Evolutionary conservation across 2,329 filamentous ascomycete species (phyloP), one percentile per base, ranked within the genome.

Genomic region (Monosporascus sp.): DNA sequence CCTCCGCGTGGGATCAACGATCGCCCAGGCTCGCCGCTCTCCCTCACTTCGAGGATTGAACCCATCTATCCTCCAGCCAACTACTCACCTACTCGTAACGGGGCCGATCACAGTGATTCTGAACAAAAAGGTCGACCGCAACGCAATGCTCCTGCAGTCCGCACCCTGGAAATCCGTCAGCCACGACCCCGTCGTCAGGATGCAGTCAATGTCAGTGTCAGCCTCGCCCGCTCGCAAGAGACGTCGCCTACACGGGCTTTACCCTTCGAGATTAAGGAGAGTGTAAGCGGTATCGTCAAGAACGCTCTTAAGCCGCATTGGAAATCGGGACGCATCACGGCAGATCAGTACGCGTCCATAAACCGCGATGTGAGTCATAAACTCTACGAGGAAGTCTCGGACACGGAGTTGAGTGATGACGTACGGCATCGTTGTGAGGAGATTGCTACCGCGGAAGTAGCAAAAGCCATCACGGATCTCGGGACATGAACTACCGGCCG

Each of bases 261-360:
- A 63, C 88, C 92, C 1, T 83, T 90, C 24, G 86, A 89, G 58
- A 88, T 89, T 58, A 99, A 99, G 70, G 85, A 89, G 60, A 90
- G 85, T 65, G 88, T 99, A 58, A 93, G 91, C 67, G 86, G 85
- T 61, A 90, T 97, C 72, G 94, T 97, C 61, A 89, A 90, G 58
- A 77, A 80, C 43, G 90, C 89, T 6, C 76, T 99, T 44, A 89
- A 89, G 61, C 90, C 92, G 35, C 82, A 90, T 59, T 97, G 93
- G 77, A 82, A 85, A 57, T 87, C 87, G 43, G 86, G 88, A 61
- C 82, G 87, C 57, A 80, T 97, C 56, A 90, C 86, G 18, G 89
- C 91, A 60, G 89, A 96, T 55, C 88, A 97, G 70, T 99, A 96
- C 69, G 93, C 90, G 3, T 84, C 84, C 52, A 96, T 97, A 71